Evolutionary conservation across 257 asterid genomes (phyloP).

Genomic region (Gentiana macrophylla): DNA sequence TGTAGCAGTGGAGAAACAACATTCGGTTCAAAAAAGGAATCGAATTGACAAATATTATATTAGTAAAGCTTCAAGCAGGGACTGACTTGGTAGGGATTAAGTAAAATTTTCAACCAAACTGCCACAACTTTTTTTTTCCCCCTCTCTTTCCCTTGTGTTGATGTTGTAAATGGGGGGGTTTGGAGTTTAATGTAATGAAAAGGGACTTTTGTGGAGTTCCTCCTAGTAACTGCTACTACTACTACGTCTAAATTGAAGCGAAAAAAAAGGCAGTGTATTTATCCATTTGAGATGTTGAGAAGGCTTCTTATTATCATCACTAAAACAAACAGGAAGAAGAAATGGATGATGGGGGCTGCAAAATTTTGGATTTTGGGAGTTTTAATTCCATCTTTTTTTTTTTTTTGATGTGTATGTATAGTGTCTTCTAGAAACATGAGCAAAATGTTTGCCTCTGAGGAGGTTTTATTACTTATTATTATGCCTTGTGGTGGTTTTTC

Average conservation of each 20-base stretch:
- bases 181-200: too few relatives aligned
- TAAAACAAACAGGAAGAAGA: conserved; percentile 25
- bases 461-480: conserved; percentile 21
- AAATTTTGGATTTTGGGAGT: conserved; percentile 56
- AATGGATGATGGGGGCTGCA: conserved; percentile 41
- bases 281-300: conserved; percentile 11
- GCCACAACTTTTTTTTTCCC: too few relatives aligned
- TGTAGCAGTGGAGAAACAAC: conserved; percentile 49
- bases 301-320: conserved; percentile 6
- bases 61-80: conserved; percentile 19
- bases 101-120: background rate
- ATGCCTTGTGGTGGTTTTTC: conserved; percentile 8
- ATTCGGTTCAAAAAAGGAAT: conserved; percentile 56
- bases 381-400: conserved; percentile 14
- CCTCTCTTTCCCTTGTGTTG: background rate
- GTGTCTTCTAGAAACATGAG: conserved; percentile 21
- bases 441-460: conserved; percentile 23
- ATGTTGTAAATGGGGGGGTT: conserved; percentile 27
- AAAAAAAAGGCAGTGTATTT: conserved; percentile 22
- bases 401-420: conserved; percentile 16
- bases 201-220: too few relatives aligned
- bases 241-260: conserved; percentile 22
- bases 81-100: conserved; percentile 55
- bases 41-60: conserved; percentile 44
- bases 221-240: background rate